Conservation (phyloP, 495 filamentous ascomycete genomes). For the Glonium stellatum region DNA sequence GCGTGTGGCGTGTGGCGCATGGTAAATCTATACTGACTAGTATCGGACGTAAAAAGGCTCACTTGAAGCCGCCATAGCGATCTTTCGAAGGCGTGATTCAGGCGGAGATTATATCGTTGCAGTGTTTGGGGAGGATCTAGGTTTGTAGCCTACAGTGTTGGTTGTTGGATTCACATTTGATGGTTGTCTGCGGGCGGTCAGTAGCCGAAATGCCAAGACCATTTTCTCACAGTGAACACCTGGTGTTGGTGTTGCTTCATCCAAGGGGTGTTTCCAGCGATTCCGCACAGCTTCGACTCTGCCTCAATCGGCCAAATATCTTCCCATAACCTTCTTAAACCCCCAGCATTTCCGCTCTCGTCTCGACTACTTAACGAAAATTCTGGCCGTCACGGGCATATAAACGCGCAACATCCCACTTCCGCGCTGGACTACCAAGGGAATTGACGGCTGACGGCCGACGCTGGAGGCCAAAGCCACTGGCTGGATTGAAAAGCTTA, state of each 20-base stretch:
- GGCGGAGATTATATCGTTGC: background rate
- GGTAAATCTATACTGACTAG: slow-evolving; percentile 60
- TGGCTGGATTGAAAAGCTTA: background rate
- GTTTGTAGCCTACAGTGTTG: background rate
- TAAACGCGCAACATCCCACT: slow-evolving; percentile 22
- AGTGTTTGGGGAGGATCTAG: background rate
- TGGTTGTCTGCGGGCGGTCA: background rate
- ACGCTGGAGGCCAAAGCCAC: slow-evolving; percentile 14
- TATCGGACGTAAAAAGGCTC: slow-evolving; percentile 96
- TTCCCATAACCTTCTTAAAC: slow-evolving; percentile 4
- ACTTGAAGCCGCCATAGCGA: slow-evolving; percentile 45
- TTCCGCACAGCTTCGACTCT: background rate
- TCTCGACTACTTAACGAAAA: background rate
- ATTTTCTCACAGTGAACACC: slow-evolving; percentile 7
- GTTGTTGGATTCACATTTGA: background rate
- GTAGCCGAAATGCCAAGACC: slow-evolving; percentile 7
- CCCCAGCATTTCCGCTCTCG: background rate
- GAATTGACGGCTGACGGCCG: slow-evolving; percentile 31
- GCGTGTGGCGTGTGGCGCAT: slow-evolving; percentile 36
- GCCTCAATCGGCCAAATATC: background rate
- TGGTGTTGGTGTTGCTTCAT: slow-evolving; percentile 2
- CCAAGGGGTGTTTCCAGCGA: background rate
- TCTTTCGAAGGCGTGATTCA: too few species aligned
- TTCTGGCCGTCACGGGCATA: background rate
- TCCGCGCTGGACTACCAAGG: slow-evolving; percentile 10